These are phyloP conservation scores for Achaetomiella virescens DNA, from an alignment of 495 filamentous ascomycete genomes.

Conservation along the genomic window DNA sequence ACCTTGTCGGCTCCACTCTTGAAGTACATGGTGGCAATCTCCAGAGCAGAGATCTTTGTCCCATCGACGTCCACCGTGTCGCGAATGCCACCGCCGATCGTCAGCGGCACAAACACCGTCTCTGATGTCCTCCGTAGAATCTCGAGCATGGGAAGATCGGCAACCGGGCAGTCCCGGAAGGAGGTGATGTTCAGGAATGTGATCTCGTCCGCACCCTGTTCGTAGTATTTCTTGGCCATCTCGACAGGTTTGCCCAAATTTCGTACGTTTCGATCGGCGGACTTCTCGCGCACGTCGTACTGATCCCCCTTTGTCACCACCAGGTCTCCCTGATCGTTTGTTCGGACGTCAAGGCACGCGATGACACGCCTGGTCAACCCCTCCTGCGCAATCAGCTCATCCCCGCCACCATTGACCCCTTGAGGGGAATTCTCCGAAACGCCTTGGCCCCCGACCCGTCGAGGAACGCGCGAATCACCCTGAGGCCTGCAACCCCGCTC, in stretches of 20 bases:
- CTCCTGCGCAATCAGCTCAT: constrained; percentile 25
- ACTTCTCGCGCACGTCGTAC: constrained; percentile 98
- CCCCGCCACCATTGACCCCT: not conserved
- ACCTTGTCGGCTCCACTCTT: constrained; percentile 98
- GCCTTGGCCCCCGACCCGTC: constrained; percentile 52
- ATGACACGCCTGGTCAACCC: constrained; percentile 87
- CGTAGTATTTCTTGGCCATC: constrained; percentile 89
- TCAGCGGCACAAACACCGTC: constrained; percentile 95
- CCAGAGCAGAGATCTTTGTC: constrained; percentile 75
- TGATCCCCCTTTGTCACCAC: constrained; percentile 98
- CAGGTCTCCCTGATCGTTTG: constrained; percentile 92
- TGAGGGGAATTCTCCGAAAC: constrained; percentile 23
- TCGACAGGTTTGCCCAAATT: constrained; percentile 96
- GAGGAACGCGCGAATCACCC: constrained; percentile 79
- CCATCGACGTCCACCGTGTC: constrained; percentile 87
- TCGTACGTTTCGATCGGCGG: constrained; percentile 66
- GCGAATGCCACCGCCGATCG: constrained; percentile 89
- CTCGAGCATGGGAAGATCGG: constrained; percentile 92
- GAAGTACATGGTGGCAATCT: constrained; percentile 96
- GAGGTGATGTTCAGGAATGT: constrained; percentile 98
- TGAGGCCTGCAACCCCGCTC: constrained; percentile 79
- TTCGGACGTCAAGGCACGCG: constrained; percentile 90
- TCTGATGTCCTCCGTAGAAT: constrained; percentile 78
- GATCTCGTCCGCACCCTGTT: constrained; percentile 92
- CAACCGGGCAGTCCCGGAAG: constrained; percentile 88